Conservation (phyloP, 805 yeast genomes). For the Zygosaccharomyces rouxii region DNA sequence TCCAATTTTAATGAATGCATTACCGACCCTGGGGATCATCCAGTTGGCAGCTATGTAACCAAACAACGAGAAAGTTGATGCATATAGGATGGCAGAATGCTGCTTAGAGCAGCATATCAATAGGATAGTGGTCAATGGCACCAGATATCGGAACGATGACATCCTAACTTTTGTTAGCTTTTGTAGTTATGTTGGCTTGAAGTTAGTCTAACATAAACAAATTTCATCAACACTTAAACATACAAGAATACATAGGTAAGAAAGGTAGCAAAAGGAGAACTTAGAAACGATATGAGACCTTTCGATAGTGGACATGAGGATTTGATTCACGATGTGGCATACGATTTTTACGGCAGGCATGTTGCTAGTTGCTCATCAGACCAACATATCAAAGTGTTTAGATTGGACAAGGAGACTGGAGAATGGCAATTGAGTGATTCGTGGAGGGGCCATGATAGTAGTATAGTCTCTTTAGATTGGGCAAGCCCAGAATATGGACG, state of each 20-base stretch:
- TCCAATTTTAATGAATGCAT: conserved; percentile 69
- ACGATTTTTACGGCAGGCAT: conserved; percentile 88
- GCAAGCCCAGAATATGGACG: conserved; percentile 94
- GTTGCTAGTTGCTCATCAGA: conserved; percentile 94
- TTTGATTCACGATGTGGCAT: conserved; percentile 81
- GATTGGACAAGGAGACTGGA: conserved; percentile 58
- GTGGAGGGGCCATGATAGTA: conserved; percentile 94
- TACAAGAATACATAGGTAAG: background rate
- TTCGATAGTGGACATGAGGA: conserved; percentile 91
- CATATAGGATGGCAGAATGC: conserved; percentile 37
- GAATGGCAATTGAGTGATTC: conserved; percentile 82
- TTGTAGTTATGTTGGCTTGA: background rate
- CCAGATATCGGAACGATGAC: conserved; percentile 10
- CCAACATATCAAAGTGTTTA: conserved; percentile 87
- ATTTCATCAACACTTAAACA: background rate
- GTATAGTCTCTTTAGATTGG: conserved; percentile 79
- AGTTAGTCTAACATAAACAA: background rate
- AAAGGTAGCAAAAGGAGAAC: conserved; percentile 1
- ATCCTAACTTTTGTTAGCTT: conserved; percentile 2
- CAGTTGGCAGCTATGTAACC: conserved; percentile 59
- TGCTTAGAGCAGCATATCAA: conserved; percentile 21
- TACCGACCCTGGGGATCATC: conserved; percentile 65
- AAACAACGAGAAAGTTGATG: conserved; percentile 60
- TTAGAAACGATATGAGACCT: conserved; percentile 47
- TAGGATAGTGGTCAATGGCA: conserved; percentile 13